Evolutionary conservation across 108 stramenopile genomes (phyloP), one percentile per base, ranked within the genome.

Genomic region (Nannochloropsis salina): DNA sequence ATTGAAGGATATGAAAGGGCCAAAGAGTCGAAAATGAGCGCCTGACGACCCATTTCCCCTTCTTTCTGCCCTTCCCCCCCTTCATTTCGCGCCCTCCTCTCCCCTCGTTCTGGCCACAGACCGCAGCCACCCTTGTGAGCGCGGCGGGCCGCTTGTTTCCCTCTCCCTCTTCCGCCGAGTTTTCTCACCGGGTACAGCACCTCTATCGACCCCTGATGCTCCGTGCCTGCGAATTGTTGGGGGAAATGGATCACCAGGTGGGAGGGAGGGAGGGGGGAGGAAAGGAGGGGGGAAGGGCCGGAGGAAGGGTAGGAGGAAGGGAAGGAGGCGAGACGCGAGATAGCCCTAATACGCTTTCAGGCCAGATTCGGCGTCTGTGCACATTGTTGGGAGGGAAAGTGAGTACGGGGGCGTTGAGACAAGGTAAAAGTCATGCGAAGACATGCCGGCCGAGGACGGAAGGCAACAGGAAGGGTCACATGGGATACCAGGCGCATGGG

Each of bases 171-270:
- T 74, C 61, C 2, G 20, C 61, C 61, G 61, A 15, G 61, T 4
- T 0, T n/a, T n/a, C 8, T n/a, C 61, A n/a, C 61, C 15, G n/a
- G 61, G 61, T n/a, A 74, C 1, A 74, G 20, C 61, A 74, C 61
- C 61, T 74, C 61, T 74, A 74, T n/a, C 61, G 61, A 0, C 61
- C 61, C 61, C n/a, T 74, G 61, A 74, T 74, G 61, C 61, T 74
- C 2, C 61, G 61, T 2, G 61, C 61, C 61, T 74, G 61, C 61
- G 6, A 74, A 4, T 74, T 74, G 61, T n/a, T 74, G 61, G 20
- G n/a, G 61, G 61, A 3, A n/a, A 74, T 74, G 61, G 61, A 74
- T n/a, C 1, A n/a, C 61, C 61, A 74, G 61, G 61, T 74, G 6
- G 61, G 15, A 51, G 12, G 61, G 61, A 74, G 61, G 61, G 61